Percentiles rank a stretch among this genome's conserved stretches.
Evolutionary conservation across 176 grass and related monocot species (phyloP).

Genomic region (Aegilops bicornis): DNA sequence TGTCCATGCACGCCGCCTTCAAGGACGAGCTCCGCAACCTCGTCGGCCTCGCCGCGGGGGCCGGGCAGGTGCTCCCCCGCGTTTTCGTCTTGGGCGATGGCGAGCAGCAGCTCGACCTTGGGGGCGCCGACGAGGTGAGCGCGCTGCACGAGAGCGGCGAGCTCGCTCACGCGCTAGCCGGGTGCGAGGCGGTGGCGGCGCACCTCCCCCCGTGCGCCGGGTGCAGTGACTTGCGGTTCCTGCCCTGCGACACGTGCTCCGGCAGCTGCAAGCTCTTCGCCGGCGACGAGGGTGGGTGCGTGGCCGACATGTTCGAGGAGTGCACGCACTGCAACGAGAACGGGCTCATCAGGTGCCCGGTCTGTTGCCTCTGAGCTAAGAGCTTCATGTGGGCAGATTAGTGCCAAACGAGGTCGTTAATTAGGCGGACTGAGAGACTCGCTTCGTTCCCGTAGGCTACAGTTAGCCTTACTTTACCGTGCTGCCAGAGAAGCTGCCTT

Average conservation of each 20-base stretch:
- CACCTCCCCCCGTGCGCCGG: slow-evolving; percentile 20
- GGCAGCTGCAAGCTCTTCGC: slow-evolving; percentile 80
- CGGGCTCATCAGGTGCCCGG: slow-evolving; percentile 72
- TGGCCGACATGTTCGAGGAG: slow-evolving; percentile 39
- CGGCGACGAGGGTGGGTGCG: slow-evolving; percentile 8
- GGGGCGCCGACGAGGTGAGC: slow-evolving; percentile 57
- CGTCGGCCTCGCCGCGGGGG: neutral
- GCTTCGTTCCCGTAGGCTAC: too few relatives aligned
- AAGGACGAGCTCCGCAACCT: slow-evolving; percentile 54
- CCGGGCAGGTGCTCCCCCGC: slow-evolving; percentile 36
- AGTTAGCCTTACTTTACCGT: too few relatives aligned
- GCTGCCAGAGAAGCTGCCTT: too few relatives aligned
- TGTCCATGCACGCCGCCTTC: slow-evolving; percentile 79
- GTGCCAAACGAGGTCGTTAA: neutral
- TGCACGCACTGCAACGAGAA: slow-evolving; percentile 93
- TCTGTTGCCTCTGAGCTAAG: slow-evolving; percentile 41
- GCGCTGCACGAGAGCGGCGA: slow-evolving; percentile 66
- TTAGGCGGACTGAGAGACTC: too few relatives aligned
- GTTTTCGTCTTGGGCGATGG: slow-evolving; percentile 42
- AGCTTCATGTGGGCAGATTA: neutral
- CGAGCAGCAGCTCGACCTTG: slow-evolving; percentile 30
- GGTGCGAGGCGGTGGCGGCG: slow-evolving; percentile 25
- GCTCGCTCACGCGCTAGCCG: slow-evolving; percentile 37
- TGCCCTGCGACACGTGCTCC: slow-evolving; percentile 59
- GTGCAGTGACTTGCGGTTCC: slow-evolving; percentile 63